Percentiles rank a stretch among this genome's conserved stretches.
These are phyloP conservation scores for Agastache rugosa DNA, from an alignment of 257 asterid genomes.

Conservation along the genomic window DNA sequence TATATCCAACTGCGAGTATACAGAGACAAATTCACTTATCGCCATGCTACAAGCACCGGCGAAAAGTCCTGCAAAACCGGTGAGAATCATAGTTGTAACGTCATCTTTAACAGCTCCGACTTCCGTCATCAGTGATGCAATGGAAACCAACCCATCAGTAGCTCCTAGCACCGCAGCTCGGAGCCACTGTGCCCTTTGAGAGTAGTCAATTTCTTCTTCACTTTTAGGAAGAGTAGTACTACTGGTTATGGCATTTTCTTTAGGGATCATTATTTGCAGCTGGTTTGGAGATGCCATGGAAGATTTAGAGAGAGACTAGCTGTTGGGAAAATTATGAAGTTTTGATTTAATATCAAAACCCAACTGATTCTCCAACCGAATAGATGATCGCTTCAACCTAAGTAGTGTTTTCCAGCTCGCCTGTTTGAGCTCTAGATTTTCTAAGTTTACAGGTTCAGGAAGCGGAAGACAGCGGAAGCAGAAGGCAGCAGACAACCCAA, in stretches of 20 bases:
- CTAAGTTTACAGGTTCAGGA: too few relatives aligned
- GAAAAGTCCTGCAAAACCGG: constrained; percentile 66
- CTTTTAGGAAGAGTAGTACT: constrained; percentile 5
- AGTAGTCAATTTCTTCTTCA: constrained; percentile 54
- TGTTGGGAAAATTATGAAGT: too few relatives aligned
- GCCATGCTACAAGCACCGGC: constrained; percentile 92
- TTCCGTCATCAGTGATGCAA: constrained; percentile 76
- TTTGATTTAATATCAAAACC: too few relatives aligned
- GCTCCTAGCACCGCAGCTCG: constrained; percentile 79
- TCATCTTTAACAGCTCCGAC: constrained; percentile 67
- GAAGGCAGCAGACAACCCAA: too few relatives aligned
- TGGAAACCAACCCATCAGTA: constrained; percentile 69
- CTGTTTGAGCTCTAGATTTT: too few relatives aligned
- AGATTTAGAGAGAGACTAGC: background rate
- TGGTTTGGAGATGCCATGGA: constrained; percentile 59
- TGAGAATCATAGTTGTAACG: constrained; percentile 58
- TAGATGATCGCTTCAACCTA: too few relatives aligned
- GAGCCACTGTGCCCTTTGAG: constrained; percentile 75
- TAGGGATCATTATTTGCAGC: constrained; percentile 43
- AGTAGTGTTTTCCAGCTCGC: too few relatives aligned
- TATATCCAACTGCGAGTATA: constrained; percentile 66
- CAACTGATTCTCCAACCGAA: too few relatives aligned
- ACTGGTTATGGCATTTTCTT: constrained; percentile 4
- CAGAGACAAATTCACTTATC: constrained; percentile 78
- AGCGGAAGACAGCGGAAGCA: too few relatives aligned